phyloP scores from a whole-genome alignment of 306 rosid genomes.

The Prunus persica region Prunus_persica_NCBIv2 NC_034015.1:9192001-9192500 shows the following conservation, averaged over 20 bases:
- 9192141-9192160: conserved; percentile 74
- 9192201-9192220: conserved; percentile 32
- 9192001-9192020: too few relatives aligned
- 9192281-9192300: not conserved
- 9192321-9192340: not conserved
- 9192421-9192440: conserved; percentile 29
- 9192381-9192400: conserved; percentile 14
- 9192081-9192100: not conserved
- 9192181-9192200: conserved; percentile 29
- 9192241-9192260: not conserved
- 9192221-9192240: not conserved
- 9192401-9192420: conserved; percentile 20
- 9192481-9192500: not conserved
- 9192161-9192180: conserved; percentile 40
- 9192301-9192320: not conserved
- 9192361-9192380: conserved; percentile 3
- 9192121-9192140: conserved; percentile 45
- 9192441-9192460: conserved; percentile 40
- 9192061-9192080: too few relatives aligned
- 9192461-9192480: conserved; percentile 11
- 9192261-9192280: not conserved
- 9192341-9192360: not conserved
- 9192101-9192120: not conserved
- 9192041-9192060: too few relatives aligned
- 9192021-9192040: too few relatives aligned